Evolutionary conservation across 768 basidiomycete genomes (phyloP).

Genomic region (Pleurotus djamor): DNA sequence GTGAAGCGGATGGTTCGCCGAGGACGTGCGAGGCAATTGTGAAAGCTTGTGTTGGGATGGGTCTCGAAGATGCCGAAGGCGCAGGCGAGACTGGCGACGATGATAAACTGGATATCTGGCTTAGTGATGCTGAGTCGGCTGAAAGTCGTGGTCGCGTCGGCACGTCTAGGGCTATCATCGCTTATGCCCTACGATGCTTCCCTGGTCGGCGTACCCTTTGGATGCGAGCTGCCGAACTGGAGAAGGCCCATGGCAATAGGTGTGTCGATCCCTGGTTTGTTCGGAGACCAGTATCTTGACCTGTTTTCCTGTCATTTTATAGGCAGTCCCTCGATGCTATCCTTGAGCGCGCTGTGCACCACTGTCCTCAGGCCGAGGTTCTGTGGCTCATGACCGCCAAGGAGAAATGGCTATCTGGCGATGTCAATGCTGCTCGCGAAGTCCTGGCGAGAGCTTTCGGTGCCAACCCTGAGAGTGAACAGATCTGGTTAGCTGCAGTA

Average conservation of each 20-base stretch:
- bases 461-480: conserved; percentile 95
- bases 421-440: conserved; percentile 87
- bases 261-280: conserved; percentile 21
- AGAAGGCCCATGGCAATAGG: conserved; percentile 87
- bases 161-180: conserved; percentile 84
- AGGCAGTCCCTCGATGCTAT: conserved; percentile 83
- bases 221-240: conserved; percentile 90
- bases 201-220: conserved; percentile 86
- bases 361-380: conserved; percentile 94
- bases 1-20: conserved; percentile 82
- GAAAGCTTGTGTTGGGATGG: conserved; percentile 91
- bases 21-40: conserved; percentile 93
- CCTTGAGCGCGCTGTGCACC: conserved; percentile 77
- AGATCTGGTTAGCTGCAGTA: conserved; percentile 97
- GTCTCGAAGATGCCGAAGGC: conserved; percentile 53
- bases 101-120: conserved; percentile 86
- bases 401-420: conserved; percentile 90
- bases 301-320: conserved; percentile 5
- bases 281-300: background rate
- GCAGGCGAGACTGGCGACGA: conserved; percentile 52
- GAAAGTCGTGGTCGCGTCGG: conserved; percentile 73
- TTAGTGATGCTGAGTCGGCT: conserved; percentile 86
- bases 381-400: conserved; percentile 99
- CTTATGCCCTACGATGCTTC: conserved; percentile 89
- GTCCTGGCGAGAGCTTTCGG: conserved; percentile 89